A percentile compares a stretch with the other conserved stretches of the same genome.
These are phyloP conservation scores for Limnomonas spitsbergensis DNA, from an alignment of 139 green algal genomes.

Conservation along the genomic window DNA sequence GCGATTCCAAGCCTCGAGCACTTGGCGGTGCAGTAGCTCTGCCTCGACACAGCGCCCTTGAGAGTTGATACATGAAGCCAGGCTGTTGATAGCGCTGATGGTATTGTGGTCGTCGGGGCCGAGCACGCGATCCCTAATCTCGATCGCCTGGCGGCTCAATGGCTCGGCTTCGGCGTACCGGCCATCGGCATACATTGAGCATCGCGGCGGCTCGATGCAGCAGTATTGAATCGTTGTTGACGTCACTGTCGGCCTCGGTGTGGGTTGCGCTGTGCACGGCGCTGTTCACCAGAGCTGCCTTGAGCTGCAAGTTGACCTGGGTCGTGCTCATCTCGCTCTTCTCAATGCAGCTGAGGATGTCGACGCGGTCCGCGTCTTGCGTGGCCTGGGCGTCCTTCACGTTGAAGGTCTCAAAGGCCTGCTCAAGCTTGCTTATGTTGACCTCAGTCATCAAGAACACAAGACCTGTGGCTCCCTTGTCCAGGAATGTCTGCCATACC, in stretches of 20 bases:
- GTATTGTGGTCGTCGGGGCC: background rate
- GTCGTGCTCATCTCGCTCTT: background rate
- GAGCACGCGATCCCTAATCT: conserved; percentile 6
- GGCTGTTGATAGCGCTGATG: background rate
- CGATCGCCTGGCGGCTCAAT: too few species aligned
- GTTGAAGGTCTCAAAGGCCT: background rate
- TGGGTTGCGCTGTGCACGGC: background rate
- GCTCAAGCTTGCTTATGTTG: background rate
- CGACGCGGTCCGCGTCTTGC: background rate
- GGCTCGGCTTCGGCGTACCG: too few species aligned
- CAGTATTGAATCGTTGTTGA: too few species aligned
- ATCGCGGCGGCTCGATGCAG: too few species aligned
- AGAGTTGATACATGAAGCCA: too few species aligned
- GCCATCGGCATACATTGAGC: too few species aligned
- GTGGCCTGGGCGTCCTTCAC: conserved; percentile 9
- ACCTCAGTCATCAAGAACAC: background rate
- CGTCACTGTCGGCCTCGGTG: too few species aligned
- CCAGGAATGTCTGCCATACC: conserved; percentile 12
- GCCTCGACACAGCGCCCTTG: conserved; percentile 12
- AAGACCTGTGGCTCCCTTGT: background rate
- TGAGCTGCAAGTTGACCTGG: conserved; percentile 12
- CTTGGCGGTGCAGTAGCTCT: conserved; percentile 18
- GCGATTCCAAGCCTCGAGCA: too few species aligned
- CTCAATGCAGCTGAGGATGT: background rate
- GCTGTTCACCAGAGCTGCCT: conserved; percentile 1